Evolutionary conservation across 2,329 filamentous ascomycete species (phyloP).

Genomic region (Tolypocladium guangdongense): DNA sequence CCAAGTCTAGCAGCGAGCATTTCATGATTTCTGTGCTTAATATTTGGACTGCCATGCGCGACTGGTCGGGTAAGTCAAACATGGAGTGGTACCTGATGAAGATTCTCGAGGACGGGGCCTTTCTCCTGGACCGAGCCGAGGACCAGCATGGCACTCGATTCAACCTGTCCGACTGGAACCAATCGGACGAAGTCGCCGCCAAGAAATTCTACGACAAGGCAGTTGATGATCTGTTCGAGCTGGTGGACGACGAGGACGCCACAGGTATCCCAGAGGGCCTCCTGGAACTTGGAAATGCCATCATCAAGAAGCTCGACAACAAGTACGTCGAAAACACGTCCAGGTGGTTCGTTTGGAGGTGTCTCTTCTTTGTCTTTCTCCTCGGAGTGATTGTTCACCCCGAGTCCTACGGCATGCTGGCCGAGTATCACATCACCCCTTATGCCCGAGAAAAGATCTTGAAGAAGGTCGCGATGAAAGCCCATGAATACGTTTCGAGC

Average conservation of each 20-base stretch:
- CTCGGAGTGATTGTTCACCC: constrained; percentile 77
- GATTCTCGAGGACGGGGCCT: constrained; percentile 84
- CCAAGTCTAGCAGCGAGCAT: constrained; percentile 65
- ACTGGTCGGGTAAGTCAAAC: constrained; percentile 82
- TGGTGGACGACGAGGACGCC: constrained; percentile 74
- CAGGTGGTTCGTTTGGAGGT: constrained; percentile 78
- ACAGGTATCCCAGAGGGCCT: constrained; percentile 81
- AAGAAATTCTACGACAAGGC: constrained; percentile 84
- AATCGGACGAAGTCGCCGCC: constrained; percentile 69
- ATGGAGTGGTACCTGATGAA: constrained; percentile 95
- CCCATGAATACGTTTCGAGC: constrained; percentile 69
- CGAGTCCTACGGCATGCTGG: constrained; percentile 69
- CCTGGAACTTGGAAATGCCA: constrained; percentile 73
- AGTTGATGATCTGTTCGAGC: constrained; percentile 69
- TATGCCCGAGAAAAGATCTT: constrained; percentile 76
- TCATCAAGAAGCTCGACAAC: constrained; percentile 64
- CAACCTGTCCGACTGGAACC: constrained; percentile 61
- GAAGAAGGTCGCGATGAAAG: constrained; percentile 69
- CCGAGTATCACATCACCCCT: constrained; percentile 86
- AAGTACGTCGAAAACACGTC: constrained; percentile 65
- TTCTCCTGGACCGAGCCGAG: constrained; percentile 76
- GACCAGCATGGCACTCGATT: constrained; percentile 63
- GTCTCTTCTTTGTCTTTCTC: constrained; percentile 84
- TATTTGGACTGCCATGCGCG: constrained; percentile 74
- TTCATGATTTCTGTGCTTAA: constrained; percentile 78